Base-by-base conservation (phyloP, 2,329 filamentous ascomycete genomes). In the Monilinia fructicola region DNA sequence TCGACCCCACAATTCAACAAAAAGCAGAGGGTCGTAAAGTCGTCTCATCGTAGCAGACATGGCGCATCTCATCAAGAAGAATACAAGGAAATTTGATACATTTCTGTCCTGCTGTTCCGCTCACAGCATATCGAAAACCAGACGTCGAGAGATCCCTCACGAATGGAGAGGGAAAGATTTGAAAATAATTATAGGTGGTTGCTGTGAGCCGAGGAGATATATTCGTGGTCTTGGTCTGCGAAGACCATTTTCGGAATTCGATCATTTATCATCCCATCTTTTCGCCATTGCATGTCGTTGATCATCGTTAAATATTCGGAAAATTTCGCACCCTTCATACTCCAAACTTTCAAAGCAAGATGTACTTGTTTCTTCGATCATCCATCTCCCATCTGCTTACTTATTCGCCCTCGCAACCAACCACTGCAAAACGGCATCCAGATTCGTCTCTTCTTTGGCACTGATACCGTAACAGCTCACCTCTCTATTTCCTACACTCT, bases 401-500 rank as follows among this genome's bases (percentile, higher is more conserved):
- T 89, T 89, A 77, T 84, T 92, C 70, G 93, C 90, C 78, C 91
- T 90, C 73, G 93, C 94, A 78, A 99, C 94, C 77, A 99, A 83
- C 91, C 95, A 99, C 78, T 97, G 91, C 74, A 99, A 83, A 63
- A 99, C 95, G 9, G 94, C 95, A 76, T 99, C 94, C 71, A 99
- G 87, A 80, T 99, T 99, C 67, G 94, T 99, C 81, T 99, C 95
- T 78, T 98, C 94, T 79, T 98, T 98, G 69, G 94, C 95, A 78
- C 93, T 97, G 81, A 99, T 97, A 69, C 94, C 94, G 79, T 99
- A 99, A 81, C 95, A 98, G 81, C 92, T 97, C 73, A 99, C 94
- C 79, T 99, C 95, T 65, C 95, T 91, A 75, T 92, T 90, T 68
- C 89, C 90, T 77, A 99, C 93, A 73, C 87, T 87, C 78, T 95